These are phyloP conservation scores for Bipolaris bicolor DNA, from an alignment of 2,329 filamentous ascomycete genomes.

Conservation along the genomic window DNA sequence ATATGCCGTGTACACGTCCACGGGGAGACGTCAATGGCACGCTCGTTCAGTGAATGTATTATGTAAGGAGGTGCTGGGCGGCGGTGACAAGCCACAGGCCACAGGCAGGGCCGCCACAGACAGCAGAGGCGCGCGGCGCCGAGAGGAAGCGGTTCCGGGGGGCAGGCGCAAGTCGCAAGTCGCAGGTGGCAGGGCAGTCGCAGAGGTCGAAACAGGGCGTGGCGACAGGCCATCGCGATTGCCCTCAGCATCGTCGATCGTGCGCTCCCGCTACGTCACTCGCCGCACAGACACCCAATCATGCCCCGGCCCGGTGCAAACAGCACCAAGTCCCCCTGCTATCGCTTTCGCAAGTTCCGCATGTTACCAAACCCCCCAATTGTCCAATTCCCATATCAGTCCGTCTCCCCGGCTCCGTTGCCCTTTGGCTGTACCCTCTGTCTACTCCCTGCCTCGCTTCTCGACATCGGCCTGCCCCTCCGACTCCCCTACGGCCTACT, in stretches of 20 bases:
- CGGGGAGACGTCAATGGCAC: no score
- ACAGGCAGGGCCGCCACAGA: no score
- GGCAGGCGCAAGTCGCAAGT: no score
- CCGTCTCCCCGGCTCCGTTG: neutral
- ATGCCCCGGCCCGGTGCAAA: neutral
- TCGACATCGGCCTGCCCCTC: neutral
- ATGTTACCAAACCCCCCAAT: conserved; percentile 10
- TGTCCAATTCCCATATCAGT: conserved; percentile 19
- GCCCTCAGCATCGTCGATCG: conserved; percentile 10
- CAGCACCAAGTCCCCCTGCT: neutral
- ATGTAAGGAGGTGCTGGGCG: no score
- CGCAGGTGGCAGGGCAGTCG: no score
- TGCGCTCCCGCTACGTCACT: conserved; percentile 12
- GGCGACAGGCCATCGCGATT: conserved; percentile 1
- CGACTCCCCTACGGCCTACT: neutral
- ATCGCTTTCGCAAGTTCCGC: conserved; percentile 20
- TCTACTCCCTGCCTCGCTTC: neutral
- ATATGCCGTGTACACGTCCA: no score
- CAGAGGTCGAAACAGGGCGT: no score
- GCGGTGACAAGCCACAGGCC: no score
- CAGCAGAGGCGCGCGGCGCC: neutral
- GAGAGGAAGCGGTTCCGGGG: neutral
- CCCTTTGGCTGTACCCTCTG: conserved; percentile 3
- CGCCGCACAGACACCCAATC: conserved; percentile 6
- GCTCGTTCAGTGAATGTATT: no score